A percentile compares a stretch with the other conserved stretches of the same genome.
Conservation (phyloP, 164 flowering plant species). For the Nymphaea thermarum region DNA sequence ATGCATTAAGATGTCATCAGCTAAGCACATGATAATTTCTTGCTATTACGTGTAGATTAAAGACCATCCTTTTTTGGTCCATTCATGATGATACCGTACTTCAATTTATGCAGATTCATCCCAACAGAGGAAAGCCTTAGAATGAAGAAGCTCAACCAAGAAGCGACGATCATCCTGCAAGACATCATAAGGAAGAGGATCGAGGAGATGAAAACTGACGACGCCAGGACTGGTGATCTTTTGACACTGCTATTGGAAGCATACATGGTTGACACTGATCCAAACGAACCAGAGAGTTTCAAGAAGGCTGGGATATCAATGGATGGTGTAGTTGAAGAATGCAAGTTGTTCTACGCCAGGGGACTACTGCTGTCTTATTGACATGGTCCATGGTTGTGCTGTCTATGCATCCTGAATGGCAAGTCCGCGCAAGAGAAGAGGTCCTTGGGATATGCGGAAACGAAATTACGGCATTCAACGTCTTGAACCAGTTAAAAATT, state of each 20-base stretch:
- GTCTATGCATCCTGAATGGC: constrained; percentile 12
- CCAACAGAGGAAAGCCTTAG: neutral
- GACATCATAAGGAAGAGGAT: constrained; percentile 12
- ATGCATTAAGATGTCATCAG: too few species aligned
- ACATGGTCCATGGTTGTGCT: constrained; percentile 13
- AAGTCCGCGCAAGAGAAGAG: constrained; percentile 11
- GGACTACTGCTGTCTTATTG: constrained; percentile 9
- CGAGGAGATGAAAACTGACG: constrained; percentile 13
- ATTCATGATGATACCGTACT: neutral
- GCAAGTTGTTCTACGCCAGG: constrained; percentile 23
- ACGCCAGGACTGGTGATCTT: constrained; percentile 6
- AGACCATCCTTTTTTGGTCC: too few species aligned
- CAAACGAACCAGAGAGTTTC: neutral
- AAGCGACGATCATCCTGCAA: constrained; percentile 3
- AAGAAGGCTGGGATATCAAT: constrained; percentile 7
- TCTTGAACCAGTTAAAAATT: too few species aligned
- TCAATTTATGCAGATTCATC: neutral
- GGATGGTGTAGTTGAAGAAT: constrained; percentile 23
- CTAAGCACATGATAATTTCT: too few species aligned
- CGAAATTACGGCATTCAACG: constrained; percentile 6
- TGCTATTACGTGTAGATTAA: too few species aligned
- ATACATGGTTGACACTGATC: neutral
- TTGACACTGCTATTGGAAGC: constrained; percentile 15
- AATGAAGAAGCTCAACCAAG: constrained; percentile 1
- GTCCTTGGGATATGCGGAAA: constrained; percentile 9